A percentile compares a stretch with the other conserved stretches of the same genome.
Evolutionary conservation across 2,329 filamentous ascomycete genomes (phyloP).

Genomic region (Sarocladium strictum): DNA sequence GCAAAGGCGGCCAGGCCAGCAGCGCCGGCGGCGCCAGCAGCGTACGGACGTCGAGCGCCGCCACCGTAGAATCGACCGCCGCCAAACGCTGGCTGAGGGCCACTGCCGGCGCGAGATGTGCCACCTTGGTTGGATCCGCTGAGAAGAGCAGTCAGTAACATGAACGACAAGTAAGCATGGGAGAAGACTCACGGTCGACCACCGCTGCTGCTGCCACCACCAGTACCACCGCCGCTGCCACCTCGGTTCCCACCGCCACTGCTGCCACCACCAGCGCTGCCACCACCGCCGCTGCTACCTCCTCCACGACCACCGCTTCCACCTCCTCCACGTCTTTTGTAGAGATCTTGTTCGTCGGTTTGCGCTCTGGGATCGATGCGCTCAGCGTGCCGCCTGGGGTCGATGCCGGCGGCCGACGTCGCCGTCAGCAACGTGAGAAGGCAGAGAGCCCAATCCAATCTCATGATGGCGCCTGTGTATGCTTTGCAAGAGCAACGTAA

Average conservation of each 20-base stretch:
- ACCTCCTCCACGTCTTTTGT: conserved; percentile 56
- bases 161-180: no score
- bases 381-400: conserved; percentile 18
- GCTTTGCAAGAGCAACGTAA: background rate
- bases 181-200: background rate
- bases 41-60: conserved; percentile 57
- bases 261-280: conserved; percentile 14
- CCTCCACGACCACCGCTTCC: conserved; percentile 28
- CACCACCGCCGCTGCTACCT: conserved; percentile 16
- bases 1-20: conserved; percentile 49
- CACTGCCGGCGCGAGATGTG: conserved; percentile 50
- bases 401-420: conserved; percentile 19
- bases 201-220: background rate
- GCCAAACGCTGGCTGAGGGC: conserved; percentile 50
- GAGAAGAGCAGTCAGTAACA: conserved; percentile 12
- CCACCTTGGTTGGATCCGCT: conserved; percentile 39
- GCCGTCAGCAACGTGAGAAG: conserved; percentile 23
- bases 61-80: conserved; percentile 62
- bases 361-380: conserved; percentile 18
- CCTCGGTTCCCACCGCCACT: conserved; percentile 17
- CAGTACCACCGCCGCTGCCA: conserved; percentile 10
- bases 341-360: conserved; percentile 38
- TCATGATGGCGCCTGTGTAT: conserved; percentile 21
- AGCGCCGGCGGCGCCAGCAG: conserved; percentile 46
- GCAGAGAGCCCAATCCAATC: conserved; percentile 23